Percentiles rank a stretch among this genome's conserved stretches.
phyloP scores from a whole-genome alignment of 2,329 filamentous ascomycete genomes.

The Beauveria australis region DNA sequence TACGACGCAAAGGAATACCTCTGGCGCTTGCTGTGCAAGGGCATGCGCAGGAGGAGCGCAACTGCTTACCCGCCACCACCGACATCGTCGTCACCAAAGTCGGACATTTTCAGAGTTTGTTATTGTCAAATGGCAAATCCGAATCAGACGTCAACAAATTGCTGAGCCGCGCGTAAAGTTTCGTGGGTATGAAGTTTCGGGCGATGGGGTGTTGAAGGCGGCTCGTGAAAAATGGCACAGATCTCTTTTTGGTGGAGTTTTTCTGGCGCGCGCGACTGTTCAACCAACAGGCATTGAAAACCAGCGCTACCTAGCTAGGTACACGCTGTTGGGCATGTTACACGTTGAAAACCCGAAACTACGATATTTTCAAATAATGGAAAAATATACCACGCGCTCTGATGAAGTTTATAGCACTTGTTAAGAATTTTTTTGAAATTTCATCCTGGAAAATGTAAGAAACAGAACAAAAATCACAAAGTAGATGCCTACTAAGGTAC shows the following conservation, averaged over 20 bases:
- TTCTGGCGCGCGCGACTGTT: conserved; percentile 24
- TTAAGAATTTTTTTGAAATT: no score
- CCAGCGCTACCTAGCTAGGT: no score
- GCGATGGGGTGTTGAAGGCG: not conserved
- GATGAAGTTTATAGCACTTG: no score
- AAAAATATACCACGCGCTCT: no score
- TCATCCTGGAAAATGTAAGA: no score
- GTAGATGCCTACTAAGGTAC: no score
- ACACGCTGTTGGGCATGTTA: no score
- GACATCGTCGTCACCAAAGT: conserved; percentile 60
- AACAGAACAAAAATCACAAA: no score
- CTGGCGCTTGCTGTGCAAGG: conserved; percentile 6
- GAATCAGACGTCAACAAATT: conserved; percentile 7
- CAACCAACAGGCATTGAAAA: not conserved
- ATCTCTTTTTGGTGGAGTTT: conserved; percentile 17
- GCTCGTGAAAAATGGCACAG: conserved; percentile 23
- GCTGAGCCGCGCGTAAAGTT: not conserved
- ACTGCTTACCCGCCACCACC: conserved; percentile 47
- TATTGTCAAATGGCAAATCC: not conserved
- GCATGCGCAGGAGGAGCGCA: not conserved
- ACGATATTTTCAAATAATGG: no score
- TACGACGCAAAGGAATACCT: not conserved
- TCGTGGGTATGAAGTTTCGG: not conserved
- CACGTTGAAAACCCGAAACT: no score
- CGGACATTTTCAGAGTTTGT: conserved; percentile 51